Evolutionary conservation across 176 grass and related monocot species (phyloP).

Genomic region (Phoenix roebelenii): DNA sequence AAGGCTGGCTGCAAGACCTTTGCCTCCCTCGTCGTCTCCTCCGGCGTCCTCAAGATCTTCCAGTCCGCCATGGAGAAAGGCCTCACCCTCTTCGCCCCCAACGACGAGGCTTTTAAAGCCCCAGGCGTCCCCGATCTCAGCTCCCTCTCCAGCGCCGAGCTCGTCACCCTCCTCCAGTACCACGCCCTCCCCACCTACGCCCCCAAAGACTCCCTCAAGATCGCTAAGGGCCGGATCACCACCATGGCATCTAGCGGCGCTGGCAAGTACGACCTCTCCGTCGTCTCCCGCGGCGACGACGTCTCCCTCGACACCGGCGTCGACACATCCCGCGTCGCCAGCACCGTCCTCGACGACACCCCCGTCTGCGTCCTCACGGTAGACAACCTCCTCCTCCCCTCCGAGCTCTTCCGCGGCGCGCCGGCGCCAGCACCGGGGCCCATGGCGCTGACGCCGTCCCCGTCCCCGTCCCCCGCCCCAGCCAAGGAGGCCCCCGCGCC

Average conservation of each 20-base stretch:
- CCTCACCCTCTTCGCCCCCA: constrained; percentile 82
- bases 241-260: constrained; percentile 65
- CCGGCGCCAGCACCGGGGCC: constrained; percentile 40
- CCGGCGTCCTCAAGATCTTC: constrained; percentile 78
- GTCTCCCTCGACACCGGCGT: constrained; percentile 71
- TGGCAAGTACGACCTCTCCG: constrained; percentile 78
- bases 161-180: constrained; percentile 83
- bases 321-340: constrained; percentile 77
- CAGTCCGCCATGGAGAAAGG: constrained; percentile 83
- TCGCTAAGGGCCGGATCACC: constrained; percentile 33
- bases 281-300: constrained; percentile 62
- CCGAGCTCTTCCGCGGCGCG: constrained; percentile 51
- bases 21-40: constrained; percentile 48
- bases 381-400: constrained; percentile 55
- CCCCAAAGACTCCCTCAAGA: constrained; percentile 91
- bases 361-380: constrained; percentile 69
- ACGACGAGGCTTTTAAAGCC: constrained; percentile 87
- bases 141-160: constrained; percentile 62
- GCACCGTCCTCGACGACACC: constrained; percentile 71
- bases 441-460: constrained; percentile 19
- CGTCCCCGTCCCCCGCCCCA: constrained; percentile 16
- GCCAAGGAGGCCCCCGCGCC: constrained; percentile 21
- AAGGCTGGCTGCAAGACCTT: constrained; percentile 97
- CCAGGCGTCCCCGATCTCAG: constrained; percentile 55
- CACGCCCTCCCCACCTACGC: constrained; percentile 81